Evolutionary conservation across 2,329 filamentous ascomycete species (phyloP), one percentile per base, ranked within the genome.

Genomic region (Amesomyces nigricolor): DNA sequence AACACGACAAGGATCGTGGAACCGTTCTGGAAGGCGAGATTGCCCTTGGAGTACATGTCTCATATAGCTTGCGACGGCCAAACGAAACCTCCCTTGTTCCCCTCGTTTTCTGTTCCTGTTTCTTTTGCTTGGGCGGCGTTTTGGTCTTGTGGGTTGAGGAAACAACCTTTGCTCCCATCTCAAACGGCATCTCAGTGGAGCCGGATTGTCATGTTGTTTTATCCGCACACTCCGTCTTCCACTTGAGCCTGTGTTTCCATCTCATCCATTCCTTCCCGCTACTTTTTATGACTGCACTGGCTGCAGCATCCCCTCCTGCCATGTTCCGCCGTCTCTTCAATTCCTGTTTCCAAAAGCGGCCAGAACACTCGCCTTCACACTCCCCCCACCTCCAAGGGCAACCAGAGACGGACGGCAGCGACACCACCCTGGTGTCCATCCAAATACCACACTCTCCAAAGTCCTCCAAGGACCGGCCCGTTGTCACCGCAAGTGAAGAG

Each of bases 21-120:
- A 57, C 53, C 16, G 50, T 62, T 60, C 54, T 62, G 53, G 58
- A 62, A 62, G 59, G 40, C 49, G 52, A 57, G 61, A 63, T 63
- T 9, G 32, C 32, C 6, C 10, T 61, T 62, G 59, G 61, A 61
- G 59, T 60, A 56, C 50, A 60, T 63, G 63, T 63, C 63, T 64
- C 62, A 64, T 58, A 58, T 52, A 46, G 39, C 53, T 51, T 48
- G 47, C 38, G 43, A 29, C 19, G 11, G n/a, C 55, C 43, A 51
- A 39, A 53, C 58, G 49, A 47, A 44, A 55, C 50, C 47, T 48
- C 44, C 35, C 52, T 47, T 35, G 39, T 39, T 56, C 57, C 44
- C 39, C 37, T 47, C 47, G 37, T 35, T 40, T 49, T 38, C 29
- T 49, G 54, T 44, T 39, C 29, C 16, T 26, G 39, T 22, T 30